Conservation (phyloP, 495 filamentous ascomycete species). For the Penicillium paxilli region DNA sequence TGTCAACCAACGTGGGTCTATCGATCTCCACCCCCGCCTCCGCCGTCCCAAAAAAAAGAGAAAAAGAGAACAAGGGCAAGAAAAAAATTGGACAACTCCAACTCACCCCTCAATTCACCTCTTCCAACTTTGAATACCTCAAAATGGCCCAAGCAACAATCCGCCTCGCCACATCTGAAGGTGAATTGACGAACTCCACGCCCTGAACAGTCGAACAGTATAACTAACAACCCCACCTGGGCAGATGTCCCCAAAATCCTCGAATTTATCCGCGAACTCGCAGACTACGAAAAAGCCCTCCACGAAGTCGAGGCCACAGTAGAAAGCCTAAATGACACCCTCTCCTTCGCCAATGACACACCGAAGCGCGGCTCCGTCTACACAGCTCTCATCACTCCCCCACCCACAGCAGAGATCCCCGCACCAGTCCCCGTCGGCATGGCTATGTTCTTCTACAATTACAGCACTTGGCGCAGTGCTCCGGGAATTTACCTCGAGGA, state of each 20-base stretch:
- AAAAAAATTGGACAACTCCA: too few species aligned
- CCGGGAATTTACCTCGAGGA: slow-evolving; percentile 96
- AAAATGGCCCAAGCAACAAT: slow-evolving; percentile 43
- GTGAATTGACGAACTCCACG: slow-evolving; percentile 19
- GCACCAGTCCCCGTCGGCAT: slow-evolving; percentile 50
- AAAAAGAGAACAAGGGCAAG: too few species aligned
- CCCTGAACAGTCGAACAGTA: slow-evolving; percentile 1
- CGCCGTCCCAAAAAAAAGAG: background rate
- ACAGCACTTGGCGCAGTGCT: slow-evolving; percentile 80
- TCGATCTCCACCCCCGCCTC: background rate
- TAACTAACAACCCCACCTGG: slow-evolving; percentile 1
- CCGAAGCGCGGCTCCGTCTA: slow-evolving; percentile 42
- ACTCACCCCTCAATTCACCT: too few species aligned
- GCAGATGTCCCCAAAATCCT: slow-evolving; percentile 85
- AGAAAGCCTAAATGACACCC: slow-evolving; percentile 67
- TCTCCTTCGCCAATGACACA: slow-evolving; percentile 65
- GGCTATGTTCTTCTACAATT: slow-evolving; percentile 72
- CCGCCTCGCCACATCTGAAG: slow-evolving; percentile 49
- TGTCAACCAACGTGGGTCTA: background rate
- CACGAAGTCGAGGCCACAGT: slow-evolving; percentile 78
- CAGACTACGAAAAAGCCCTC: slow-evolving; percentile 75
- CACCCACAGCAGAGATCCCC: slow-evolving; percentile 26
- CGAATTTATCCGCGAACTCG: slow-evolving; percentile 81
- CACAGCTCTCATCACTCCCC: slow-evolving; percentile 42
- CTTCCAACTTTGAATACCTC: background rate